Conservation (phyloP, 2,329 filamentous ascomycete genomes). For the Colletotrichum orchidophilum region DNA sequence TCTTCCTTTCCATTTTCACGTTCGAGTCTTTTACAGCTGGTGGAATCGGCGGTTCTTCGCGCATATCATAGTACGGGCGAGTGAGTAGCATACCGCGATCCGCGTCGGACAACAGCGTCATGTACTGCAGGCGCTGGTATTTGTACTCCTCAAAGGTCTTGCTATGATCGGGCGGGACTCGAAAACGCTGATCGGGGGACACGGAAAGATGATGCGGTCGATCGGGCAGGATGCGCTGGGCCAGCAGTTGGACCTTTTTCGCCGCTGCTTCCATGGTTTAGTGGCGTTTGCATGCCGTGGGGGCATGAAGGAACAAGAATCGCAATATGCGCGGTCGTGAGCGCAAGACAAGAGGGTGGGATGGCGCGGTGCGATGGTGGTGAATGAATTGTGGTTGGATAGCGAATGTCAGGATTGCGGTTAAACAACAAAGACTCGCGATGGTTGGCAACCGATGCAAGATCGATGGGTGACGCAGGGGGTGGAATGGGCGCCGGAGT, state of each 20-base stretch:
- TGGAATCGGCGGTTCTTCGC: slow-evolving; percentile 58
- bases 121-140: slow-evolving; percentile 62
- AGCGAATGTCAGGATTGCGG: slow-evolving; percentile 17
- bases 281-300: slow-evolving; percentile 39
- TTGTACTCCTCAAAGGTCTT: slow-evolving; percentile 59
- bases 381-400: slow-evolving; percentile 12
- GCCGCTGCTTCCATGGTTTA: slow-evolving; percentile 68
- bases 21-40: slow-evolving; percentile 51
- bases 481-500: slow-evolving; percentile 36
- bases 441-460: slow-evolving; percentile 26
- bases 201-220: slow-evolving; percentile 64
- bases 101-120: slow-evolving; percentile 65
- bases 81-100: slow-evolving; percentile 67
- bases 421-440: slow-evolving; percentile 30
- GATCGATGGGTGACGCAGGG: neutral
- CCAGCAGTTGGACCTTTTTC: slow-evolving; percentile 63
- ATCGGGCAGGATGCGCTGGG: slow-evolving; percentile 61
- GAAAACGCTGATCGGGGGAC: slow-evolving; percentile 58
- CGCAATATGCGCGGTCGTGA: slow-evolving; percentile 18
- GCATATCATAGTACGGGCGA: slow-evolving; percentile 66
- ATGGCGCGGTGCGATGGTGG: slow-evolving; percentile 12
- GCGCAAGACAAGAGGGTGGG: slow-evolving; percentile 1
- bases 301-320: slow-evolving; percentile 24
- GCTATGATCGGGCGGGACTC: slow-evolving; percentile 50
- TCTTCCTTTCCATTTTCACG: slow-evolving; percentile 58